Conservation (phyloP, 2,329 filamentous ascomycete genomes). For the Hymenoscyphus linearis region DNA sequence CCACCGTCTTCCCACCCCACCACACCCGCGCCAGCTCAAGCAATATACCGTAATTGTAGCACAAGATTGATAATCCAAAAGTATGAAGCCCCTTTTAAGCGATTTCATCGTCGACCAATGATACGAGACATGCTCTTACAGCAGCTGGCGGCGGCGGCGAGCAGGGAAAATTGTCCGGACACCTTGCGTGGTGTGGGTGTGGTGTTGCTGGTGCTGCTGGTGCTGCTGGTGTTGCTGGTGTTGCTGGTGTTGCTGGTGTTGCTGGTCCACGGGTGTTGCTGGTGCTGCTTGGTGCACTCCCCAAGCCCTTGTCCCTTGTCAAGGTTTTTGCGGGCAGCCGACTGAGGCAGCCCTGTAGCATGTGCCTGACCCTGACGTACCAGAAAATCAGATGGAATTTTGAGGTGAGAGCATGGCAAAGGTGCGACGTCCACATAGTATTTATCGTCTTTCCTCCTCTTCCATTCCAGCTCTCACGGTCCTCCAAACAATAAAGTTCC, state of each 20-base stretch:
- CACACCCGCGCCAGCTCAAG: neutral
- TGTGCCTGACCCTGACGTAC: conserved; percentile 2
- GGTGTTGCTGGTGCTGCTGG: too few species aligned
- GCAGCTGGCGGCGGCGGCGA: too few species aligned
- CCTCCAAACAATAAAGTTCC: neutral
- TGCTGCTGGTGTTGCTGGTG: too few species aligned
- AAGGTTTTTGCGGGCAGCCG: neutral
- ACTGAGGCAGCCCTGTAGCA: neutral
- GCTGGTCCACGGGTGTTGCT: too few species aligned
- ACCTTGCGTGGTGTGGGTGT: too few species aligned
- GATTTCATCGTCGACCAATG: neutral
- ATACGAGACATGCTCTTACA: neutral
- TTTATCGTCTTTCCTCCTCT: neutral
- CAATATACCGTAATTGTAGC: neutral
- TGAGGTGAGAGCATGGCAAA: neutral
- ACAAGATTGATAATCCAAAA: neutral
- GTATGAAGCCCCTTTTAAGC: neutral
- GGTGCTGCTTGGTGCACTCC: too few species aligned
- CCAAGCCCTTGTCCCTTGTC: neutral
- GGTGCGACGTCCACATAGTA: neutral
- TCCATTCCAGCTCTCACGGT: neutral
- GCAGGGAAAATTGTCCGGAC: neutral
- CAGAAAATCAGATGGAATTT: neutral
- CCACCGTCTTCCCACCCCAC: too few species aligned
- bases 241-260: too few species aligned